Base-by-base conservation (phyloP, 2,329 filamentous ascomycete genomes). In the Fusarium domesticum region DNA sequence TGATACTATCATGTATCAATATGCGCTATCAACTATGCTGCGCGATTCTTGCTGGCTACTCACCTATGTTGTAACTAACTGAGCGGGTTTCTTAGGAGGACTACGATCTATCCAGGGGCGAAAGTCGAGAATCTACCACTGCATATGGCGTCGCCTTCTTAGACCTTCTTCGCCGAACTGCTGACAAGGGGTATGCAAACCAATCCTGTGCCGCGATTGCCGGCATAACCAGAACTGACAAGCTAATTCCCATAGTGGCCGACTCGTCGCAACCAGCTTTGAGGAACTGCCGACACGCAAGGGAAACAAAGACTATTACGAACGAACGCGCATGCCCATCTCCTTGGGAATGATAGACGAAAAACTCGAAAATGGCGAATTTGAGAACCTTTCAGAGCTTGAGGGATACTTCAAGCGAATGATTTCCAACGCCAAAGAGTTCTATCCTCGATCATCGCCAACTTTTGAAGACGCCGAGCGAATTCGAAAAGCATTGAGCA, bases 341-440 rank as follows among this genome's bases (percentile, higher is more conserved):
- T 88, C 89, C 0, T 72, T 96, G 35, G 78, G 85, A 56, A 84
- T 78, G 2, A 85, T 95, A 48, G 87, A 95, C 71, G 74, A 75
- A 35, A 92, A 89, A 66, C 74, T 96, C 39, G 76, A 80, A 40
- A 75, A 80, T 38, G 73, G 79, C 57, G 78, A 83, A 53, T 95
- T 95, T 62, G 64, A 76, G 12, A 85, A 71, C 39, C 74, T 96
- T 37, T 83, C 87, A 6, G 76, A 84, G 38, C 72, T 96, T 11
- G 90, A 96, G 66, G 84, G 86, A 61, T 91, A 91, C 63, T 80
- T 92, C 62, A 95, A 93, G 72, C 84, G 89, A 51, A 87, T 96
- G 77, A 85, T 95, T 43, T 78, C 82, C 53, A 96, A 95, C 61
- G 88, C 87, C 28, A 95, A 95, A 66, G 83, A 89, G 42, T 93